These are phyloP conservation scores for Plasmopara muralis DNA, from an alignment of 352 stramenopile genomes.

Conservation along the genomic window DNA sequence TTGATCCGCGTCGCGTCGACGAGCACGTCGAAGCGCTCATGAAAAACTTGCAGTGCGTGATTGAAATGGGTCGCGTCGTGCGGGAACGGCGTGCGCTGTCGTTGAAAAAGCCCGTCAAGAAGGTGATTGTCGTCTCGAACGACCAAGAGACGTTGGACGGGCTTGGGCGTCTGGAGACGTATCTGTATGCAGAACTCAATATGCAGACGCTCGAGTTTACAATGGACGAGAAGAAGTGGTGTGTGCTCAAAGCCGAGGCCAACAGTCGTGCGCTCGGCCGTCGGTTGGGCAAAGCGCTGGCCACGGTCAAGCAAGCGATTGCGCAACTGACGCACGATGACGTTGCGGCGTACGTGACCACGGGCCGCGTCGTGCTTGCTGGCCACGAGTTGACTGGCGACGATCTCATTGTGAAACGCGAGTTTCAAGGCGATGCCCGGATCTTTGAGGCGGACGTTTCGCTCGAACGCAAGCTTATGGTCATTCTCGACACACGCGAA, in stretches of 20 bases:
- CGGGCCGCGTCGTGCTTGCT: conserved; percentile 75
- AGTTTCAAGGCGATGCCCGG: conserved; percentile 90
- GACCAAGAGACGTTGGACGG: conserved; percentile 74
- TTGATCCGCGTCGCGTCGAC: conserved; percentile 91
- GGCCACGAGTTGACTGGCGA: conserved; percentile 79
- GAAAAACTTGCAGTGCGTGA: conserved; percentile 93
- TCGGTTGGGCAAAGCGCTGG: conserved; percentile 95
- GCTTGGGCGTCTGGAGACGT: conserved; percentile 81
- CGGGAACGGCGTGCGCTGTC: conserved; percentile 96
- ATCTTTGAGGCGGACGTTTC: conserved; percentile 90
- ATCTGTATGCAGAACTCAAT: conserved; percentile 98
- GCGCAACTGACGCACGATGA: conserved; percentile 65
- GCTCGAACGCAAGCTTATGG: conserved; percentile 87
- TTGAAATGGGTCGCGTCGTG: conserved; percentile 95
- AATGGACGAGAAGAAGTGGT: conserved; percentile 87
- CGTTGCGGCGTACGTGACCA: conserved; percentile 61
- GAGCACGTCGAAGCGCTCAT: conserved; percentile 90
- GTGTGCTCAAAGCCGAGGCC: conserved; percentile 91
- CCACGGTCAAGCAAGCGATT: conserved; percentile 83
- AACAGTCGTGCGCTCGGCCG: conserved; percentile 93
- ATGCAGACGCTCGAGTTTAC: conserved; percentile 89
- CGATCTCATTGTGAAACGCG: conserved; percentile 91
- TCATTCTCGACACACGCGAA: conserved; percentile 93
- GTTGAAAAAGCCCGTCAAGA: conserved; percentile 96
- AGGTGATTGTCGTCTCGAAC: conserved; percentile 92